These are phyloP conservation scores for Pseudocercospora cruenta DNA, from an alignment of 2,329 filamentous ascomycete species.

Conservation along the genomic window DNA sequence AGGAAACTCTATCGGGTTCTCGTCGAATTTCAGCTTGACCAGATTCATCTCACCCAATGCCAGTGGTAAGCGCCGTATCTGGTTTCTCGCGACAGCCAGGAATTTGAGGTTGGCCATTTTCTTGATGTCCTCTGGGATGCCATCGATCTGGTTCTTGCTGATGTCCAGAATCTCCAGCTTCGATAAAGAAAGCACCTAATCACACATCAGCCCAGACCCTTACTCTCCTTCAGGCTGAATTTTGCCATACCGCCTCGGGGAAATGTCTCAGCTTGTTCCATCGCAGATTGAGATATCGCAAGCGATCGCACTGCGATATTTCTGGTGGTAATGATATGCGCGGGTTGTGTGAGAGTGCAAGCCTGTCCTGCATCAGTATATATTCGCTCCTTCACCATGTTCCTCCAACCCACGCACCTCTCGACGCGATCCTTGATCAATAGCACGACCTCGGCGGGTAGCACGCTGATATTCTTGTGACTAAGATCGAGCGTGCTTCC, in stretches of 20 bases:
- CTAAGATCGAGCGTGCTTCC: conserved; percentile 80
- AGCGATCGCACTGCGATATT: conserved; percentile 74
- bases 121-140: conserved; percentile 76
- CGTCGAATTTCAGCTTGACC: conserved; percentile 85
- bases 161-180: conserved; percentile 92
- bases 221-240: not conserved
- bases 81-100: conserved; percentile 82
- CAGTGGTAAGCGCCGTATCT: conserved; percentile 79
- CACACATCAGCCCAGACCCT: conserved; percentile 15
- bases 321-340: conserved; percentile 69
- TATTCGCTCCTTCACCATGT: not conserved
- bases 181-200: conserved; percentile 79
- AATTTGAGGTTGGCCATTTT: conserved; percentile 86
- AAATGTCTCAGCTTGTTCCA: conserved; percentile 74
- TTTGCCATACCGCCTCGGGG: conserved; percentile 62
- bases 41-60: conserved; percentile 91
- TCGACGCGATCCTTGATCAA: conserved; percentile 75
- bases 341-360: conserved; percentile 81
- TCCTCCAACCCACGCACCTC: conserved; percentile 53
- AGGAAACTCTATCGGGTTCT: conserved; percentile 82
- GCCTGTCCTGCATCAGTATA: conserved; percentile 52
- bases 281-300: conserved; percentile 79
- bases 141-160: conserved; percentile 80
- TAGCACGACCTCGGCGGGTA: conserved; percentile 75
- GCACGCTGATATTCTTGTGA: conserved; percentile 70